Conservation (phyloP, 2,329 filamentous ascomycete species). For the Dactylellina sp. region DNA sequence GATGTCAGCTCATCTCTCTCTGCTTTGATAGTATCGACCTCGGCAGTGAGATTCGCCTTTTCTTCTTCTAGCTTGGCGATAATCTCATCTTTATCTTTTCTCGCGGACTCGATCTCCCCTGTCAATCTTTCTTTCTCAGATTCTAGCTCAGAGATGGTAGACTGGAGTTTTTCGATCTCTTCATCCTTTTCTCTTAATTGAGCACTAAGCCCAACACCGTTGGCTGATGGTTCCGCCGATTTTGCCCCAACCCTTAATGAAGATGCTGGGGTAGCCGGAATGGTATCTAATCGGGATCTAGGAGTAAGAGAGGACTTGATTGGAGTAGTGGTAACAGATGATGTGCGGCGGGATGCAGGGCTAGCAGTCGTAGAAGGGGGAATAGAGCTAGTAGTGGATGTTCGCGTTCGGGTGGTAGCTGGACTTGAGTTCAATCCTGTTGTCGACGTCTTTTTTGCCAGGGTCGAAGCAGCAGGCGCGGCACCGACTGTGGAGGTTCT, state of each 20-base stretch:
- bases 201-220: constrained; percentile 33
- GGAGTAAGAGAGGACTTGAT: constrained; percentile 28
- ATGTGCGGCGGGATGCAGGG: constrained; percentile 36
- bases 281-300: constrained; percentile 51
- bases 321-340: constrained; percentile 32
- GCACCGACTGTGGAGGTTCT: constrained; percentile 35
- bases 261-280: constrained; percentile 40
- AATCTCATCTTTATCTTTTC: constrained; percentile 47
- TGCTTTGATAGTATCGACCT: constrained; percentile 33
- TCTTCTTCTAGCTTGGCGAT: constrained; percentile 48
- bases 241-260: constrained; percentile 14
- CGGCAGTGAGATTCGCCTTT: constrained; percentile 33
- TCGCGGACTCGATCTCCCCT: constrained; percentile 37
- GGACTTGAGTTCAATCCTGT: constrained; percentile 46
- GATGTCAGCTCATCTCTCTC: constrained; percentile 36
- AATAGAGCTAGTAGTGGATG: constrained; percentile 11
- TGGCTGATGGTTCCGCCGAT: constrained; percentile 28
- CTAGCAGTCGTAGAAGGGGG: constrained; percentile 28
- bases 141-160: constrained; percentile 50
- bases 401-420: constrained; percentile 29
- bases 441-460: constrained; percentile 45
- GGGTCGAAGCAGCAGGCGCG: constrained; percentile 19
- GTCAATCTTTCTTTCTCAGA: constrained; percentile 33
- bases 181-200: constrained; percentile 51
- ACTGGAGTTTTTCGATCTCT: constrained; percentile 50